A percentile compares a stretch with the other conserved stretches of the same genome.
phyloP scores from a whole-genome alignment of 2,329 filamentous ascomycete species.

The Cercospora sp. region DNA sequence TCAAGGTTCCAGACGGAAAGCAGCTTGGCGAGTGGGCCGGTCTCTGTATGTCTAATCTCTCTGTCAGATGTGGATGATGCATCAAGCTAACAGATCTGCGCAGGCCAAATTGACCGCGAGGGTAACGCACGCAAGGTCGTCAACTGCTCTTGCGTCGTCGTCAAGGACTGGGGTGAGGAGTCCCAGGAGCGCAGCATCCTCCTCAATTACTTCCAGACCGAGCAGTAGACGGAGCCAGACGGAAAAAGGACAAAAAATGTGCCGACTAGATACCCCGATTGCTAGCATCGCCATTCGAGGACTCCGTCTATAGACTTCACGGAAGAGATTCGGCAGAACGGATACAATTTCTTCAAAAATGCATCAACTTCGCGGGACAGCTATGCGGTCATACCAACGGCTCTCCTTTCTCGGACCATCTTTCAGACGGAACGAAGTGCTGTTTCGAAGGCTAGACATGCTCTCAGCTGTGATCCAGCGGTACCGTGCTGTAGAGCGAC shows the following conservation, averaged over 20 bases:
- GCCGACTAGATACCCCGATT: conserved; percentile 10
- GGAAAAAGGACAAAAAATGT: conserved; percentile 2
- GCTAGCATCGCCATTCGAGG: conserved; percentile 7
- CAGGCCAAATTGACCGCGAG: conserved; percentile 97
- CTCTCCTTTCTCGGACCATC: not conserved
- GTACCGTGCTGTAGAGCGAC: not conserved
- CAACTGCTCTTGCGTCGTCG: conserved; percentile 99
- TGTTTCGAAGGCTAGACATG: not conserved
- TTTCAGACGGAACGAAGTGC: not conserved
- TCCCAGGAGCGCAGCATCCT: conserved; percentile 97
- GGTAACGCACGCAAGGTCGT: conserved; percentile 99
- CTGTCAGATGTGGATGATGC: not conserved
- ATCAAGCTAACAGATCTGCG: conserved; percentile 21
- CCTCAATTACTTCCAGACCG: conserved; percentile 99
- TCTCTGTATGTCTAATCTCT: conserved; percentile 75
- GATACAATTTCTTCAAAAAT: not conserved
- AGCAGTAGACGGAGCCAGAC: conserved; percentile 47
- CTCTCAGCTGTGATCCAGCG: not conserved
- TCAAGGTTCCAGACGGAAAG: conserved; percentile 99
- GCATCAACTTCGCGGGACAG: conserved; percentile 4
- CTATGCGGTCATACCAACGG: not conserved
- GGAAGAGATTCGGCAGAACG: conserved; percentile 8
- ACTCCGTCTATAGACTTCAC: not conserved
- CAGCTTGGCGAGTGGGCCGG: conserved; percentile 99
- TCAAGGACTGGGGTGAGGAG: conserved; percentile 99